These are phyloP conservation scores for Arachnomyces sp. DNA, from an alignment of 2,329 filamentous ascomycete species.

Conservation along the genomic window DNA sequence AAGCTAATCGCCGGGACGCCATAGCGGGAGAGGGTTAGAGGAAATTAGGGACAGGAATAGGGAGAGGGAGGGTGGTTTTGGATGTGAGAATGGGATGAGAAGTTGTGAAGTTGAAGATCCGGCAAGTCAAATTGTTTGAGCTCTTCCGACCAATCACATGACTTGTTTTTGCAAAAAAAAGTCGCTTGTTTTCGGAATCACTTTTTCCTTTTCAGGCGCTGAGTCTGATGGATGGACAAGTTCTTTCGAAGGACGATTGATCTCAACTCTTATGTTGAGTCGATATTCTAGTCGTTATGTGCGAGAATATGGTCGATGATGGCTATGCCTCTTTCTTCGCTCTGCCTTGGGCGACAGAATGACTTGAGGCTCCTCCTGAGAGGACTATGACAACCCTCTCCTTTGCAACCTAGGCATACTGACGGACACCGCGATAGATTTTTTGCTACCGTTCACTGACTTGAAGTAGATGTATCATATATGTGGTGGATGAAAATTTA, in stretches of 20 bases:
- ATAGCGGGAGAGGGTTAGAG: slow-evolving; percentile 46
- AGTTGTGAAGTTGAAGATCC: slow-evolving; percentile 33
- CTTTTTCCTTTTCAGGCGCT: too few relatives aligned
- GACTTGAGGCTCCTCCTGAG: too few relatives aligned
- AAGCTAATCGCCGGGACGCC: slow-evolving; percentile 95
- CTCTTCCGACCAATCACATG: slow-evolving; percentile 37
- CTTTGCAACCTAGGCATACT: background rate
- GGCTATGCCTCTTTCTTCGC: too few relatives aligned
- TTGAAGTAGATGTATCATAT: background rate
- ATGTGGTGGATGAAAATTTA: slow-evolving; percentile 1
- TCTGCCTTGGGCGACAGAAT: too few relatives aligned
- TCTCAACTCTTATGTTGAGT: too few relatives aligned
- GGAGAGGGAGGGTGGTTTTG: slow-evolving; percentile 45
- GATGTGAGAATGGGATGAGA: slow-evolving; percentile 28
- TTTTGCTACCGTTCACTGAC: too few relatives aligned
- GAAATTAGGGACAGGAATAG: slow-evolving; percentile 34
- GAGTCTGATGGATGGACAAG: too few relatives aligned
- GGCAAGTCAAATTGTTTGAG: slow-evolving; percentile 39
- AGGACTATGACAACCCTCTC: slow-evolving; percentile 30
- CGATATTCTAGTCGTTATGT: too few relatives aligned
- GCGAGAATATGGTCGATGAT: too few relatives aligned
- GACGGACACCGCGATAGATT: background rate
- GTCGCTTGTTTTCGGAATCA: slow-evolving; percentile 11
- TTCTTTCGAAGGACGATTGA: too few relatives aligned
- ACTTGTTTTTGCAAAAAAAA: slow-evolving; percentile 33